Conservation (phyloP, 495 filamentous ascomycete species). For the Penicillium silybi region DNA sequence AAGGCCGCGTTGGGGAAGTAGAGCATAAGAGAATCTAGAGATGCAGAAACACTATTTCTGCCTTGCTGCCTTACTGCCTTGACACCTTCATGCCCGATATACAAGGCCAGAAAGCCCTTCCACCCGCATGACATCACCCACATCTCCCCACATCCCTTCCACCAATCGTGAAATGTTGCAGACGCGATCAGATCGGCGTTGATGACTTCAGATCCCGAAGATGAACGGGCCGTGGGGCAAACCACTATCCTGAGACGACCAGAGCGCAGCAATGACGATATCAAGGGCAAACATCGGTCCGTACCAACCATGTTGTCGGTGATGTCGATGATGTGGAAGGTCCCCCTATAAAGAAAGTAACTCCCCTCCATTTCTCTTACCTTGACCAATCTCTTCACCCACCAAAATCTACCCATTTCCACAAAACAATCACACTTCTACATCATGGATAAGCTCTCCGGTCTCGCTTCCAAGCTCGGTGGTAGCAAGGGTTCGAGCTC, state of each 20-base stretch:
- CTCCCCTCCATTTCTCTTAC: background rate
- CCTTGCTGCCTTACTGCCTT: conserved; percentile 1
- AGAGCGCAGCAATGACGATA: conserved; percentile 20
- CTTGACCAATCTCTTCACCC: background rate
- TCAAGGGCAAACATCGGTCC: background rate
- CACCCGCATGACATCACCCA: conserved; percentile 10
- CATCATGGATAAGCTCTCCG: conserved; percentile 33
- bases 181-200: conserved; percentile 8
- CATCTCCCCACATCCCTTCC: background rate
- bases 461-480: conserved; percentile 31
- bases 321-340: background rate
- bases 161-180: background rate
- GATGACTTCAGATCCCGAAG: conserved; percentile 16
- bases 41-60: background rate
- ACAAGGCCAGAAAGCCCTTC: background rate
- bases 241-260: background rate
- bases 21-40: background rate
- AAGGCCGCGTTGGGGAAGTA: background rate
- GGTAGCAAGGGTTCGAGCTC: conserved; percentile 16
- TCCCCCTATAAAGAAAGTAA: conserved; percentile 5
- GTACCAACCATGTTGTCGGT: background rate
- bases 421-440: background rate
- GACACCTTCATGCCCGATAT: background rate
- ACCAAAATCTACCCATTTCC: background rate
- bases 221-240: conserved; percentile 8